Base-by-base conservation (phyloP, 257 asterid genomes). In the Solanum paucissectum region DNA sequence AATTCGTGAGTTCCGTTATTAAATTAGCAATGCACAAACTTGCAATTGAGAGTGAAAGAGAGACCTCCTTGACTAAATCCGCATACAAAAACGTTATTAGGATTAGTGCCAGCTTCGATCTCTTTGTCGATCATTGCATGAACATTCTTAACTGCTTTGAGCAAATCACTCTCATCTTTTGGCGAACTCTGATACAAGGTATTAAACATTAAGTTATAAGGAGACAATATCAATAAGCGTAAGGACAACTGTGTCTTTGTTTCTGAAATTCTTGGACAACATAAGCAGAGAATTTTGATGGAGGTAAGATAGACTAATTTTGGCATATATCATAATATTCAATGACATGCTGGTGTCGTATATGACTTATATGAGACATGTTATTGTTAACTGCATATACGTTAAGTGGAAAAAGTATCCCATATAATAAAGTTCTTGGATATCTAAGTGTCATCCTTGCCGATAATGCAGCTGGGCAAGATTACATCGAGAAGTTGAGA, bases 51-150 rank as follows among this genome's bases (percentile, higher is more conserved):
- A 87, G 83, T 71, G 77, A 38, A 77, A 87, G 85, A 87, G 87
- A 52, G 84, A 95, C 98, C 99, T 94, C 99, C 99, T 92, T 95
- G 99, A 92, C 99, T 97, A 91, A 96, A 97, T 83, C 99, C 99
- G 83, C 99, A 96, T 71, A 96, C 36, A 85, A 96, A 97, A 33
- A 97, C 90, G 87, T 95, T 94, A 29, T 90, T 91, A 74, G 98
- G 98, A 89, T 90, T 88, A 87, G 90, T 93, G 79, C 99, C 99
- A 87, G 93, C 91, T 4, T 95, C 96, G 52, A 96, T 94, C 92
- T 94, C 98, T 87, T 95, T 94, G 90, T 96, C 99, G 88, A 96
- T 93, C 94, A 90, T 93, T 14, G 95, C 91, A 89, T 97, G 99
- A 75, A 97, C 94, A 55, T 92, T 91, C 90, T 92, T 94, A 89